These are phyloP conservation scores for Ceratopteris richardii DNA, from an alignment of 75 land plant species.

Conservation along the genomic window DNA sequence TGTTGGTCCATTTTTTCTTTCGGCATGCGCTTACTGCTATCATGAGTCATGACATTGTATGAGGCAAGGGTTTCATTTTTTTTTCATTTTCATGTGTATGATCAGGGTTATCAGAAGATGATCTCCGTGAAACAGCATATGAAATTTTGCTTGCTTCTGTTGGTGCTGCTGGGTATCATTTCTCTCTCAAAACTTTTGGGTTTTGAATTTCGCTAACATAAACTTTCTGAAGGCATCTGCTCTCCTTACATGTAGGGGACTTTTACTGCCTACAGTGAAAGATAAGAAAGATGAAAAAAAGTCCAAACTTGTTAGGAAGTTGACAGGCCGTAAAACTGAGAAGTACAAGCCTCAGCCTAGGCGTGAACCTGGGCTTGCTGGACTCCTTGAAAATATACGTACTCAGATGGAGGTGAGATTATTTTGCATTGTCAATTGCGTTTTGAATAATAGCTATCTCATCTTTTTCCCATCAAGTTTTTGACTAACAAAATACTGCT, in stretches of 20 bases:
- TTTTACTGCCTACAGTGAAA: conserved; percentile 59
- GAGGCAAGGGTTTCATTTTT: too few species aligned
- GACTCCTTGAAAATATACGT: conserved; percentile 81
- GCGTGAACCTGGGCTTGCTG: conserved; percentile 68
- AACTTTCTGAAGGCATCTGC: not conserved
- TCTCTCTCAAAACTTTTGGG: conserved; percentile 2
- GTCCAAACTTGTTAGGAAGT: conserved; percentile 71
- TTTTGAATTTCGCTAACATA: conserved; percentile 3
- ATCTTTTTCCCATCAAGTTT: not conserved
- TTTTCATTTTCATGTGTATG: too few species aligned
- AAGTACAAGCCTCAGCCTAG: conserved; percentile 40
- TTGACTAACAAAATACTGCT: too few species aligned
- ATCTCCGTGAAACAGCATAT: conserved; percentile 95
- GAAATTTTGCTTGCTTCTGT: conserved; percentile 84
- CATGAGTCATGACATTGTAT: not conserved
- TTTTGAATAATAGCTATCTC: not conserved
- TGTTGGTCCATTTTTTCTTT: too few species aligned
- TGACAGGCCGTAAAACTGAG: conserved; percentile 69
- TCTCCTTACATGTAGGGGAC: conserved; percentile 48
- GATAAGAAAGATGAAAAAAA: conserved; percentile 94
- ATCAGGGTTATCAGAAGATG: conserved; percentile 84
- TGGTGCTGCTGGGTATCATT: conserved; percentile 84
- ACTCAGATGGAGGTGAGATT: conserved; percentile 82
- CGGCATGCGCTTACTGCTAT: conserved; percentile 1
- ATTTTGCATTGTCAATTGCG: not conserved